Evolutionary conservation across 306 rosid genomes (phyloP).

Genomic region (Arachis hypogaea): DNA sequence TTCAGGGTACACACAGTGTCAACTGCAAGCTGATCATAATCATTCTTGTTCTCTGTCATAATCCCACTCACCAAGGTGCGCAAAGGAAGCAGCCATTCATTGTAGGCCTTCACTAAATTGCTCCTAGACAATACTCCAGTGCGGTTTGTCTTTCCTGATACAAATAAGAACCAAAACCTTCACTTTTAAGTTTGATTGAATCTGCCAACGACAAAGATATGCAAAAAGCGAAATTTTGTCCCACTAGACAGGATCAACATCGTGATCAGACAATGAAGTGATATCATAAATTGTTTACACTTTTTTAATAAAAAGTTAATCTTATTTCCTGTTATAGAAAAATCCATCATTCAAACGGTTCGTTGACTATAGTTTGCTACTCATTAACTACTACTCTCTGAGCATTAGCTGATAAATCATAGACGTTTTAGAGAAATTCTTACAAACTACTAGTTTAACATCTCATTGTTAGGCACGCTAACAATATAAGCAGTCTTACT

Average conservation of each 20-base stretch:
- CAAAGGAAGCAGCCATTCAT: slow-evolving; percentile 58
- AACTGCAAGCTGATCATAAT: slow-evolving; percentile 47
- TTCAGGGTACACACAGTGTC: slow-evolving; percentile 65
- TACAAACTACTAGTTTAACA: too few species aligned
- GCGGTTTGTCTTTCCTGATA: slow-evolving; percentile 69
- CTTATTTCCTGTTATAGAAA: too few species aligned
- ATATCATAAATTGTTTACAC: background rate
- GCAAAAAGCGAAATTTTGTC: background rate
- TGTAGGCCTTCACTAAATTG: slow-evolving; percentile 45
- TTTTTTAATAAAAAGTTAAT: too few species aligned
- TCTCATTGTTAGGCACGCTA: too few species aligned
- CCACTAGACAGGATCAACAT: too few species aligned
- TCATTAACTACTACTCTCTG: background rate
- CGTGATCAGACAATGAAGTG: background rate
- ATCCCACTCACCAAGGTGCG: slow-evolving; percentile 50
- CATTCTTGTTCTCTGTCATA: slow-evolving; percentile 44
- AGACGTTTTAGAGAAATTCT: too few species aligned
- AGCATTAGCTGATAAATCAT: too few species aligned
- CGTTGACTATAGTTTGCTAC: background rate
- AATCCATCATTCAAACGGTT: too few species aligned
- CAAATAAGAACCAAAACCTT: slow-evolving; percentile 11
- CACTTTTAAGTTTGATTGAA: background rate
- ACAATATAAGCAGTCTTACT: too few species aligned
- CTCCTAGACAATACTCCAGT: slow-evolving; percentile 57
- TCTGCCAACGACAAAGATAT: slow-evolving; percentile 7